Conservation (phyloP, 768 basidiomycete genomes). For the Ephemerocybe angulata region DNA sequence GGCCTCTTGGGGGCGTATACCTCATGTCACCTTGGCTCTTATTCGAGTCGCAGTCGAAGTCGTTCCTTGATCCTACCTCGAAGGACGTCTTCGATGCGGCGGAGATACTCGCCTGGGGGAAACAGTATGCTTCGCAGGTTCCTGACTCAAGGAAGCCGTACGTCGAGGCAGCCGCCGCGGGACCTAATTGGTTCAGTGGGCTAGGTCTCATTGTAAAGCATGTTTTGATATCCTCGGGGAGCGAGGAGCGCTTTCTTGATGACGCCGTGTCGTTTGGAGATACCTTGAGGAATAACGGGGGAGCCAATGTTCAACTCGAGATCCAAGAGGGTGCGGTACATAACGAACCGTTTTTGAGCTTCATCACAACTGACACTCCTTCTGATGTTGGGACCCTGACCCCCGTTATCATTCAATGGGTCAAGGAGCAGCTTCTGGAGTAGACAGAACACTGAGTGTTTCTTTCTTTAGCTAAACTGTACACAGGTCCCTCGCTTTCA, state of each 20-base stretch:
- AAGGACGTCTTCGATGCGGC: conserved; percentile 21
- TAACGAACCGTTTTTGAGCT: conserved; percentile 1
- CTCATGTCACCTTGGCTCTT: conserved; percentile 41
- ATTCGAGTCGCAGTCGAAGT: conserved; percentile 16
- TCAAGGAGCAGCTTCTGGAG: neutral
- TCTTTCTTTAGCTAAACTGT: neutral
- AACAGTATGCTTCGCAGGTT: conserved; percentile 15
- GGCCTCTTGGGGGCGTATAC: conserved; percentile 27
- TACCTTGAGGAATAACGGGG: conserved; percentile 3
- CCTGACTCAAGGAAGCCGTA: conserved; percentile 17
- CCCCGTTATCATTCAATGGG: conserved; percentile 1
- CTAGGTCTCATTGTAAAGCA: conserved; percentile 19
- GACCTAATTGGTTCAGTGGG: conserved; percentile 27
- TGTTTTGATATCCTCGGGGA: conserved; percentile 27
- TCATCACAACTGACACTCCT: neutral
- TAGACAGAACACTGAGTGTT: neutral
- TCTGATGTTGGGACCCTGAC: neutral
- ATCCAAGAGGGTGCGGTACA: conserved; percentile 1
- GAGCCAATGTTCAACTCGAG: neutral
- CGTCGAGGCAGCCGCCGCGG: conserved; percentile 23
- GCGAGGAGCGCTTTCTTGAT: conserved; percentile 24
- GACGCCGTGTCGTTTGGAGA: conserved; percentile 23
- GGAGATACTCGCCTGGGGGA: conserved; percentile 17
- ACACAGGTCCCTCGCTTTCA: neutral
- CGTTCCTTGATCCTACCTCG: conserved; percentile 11